These are phyloP conservation scores for Coniochaeta pulveracea DNA, from an alignment of 2,329 filamentous ascomycete genomes.

Conservation along the genomic window DNA sequence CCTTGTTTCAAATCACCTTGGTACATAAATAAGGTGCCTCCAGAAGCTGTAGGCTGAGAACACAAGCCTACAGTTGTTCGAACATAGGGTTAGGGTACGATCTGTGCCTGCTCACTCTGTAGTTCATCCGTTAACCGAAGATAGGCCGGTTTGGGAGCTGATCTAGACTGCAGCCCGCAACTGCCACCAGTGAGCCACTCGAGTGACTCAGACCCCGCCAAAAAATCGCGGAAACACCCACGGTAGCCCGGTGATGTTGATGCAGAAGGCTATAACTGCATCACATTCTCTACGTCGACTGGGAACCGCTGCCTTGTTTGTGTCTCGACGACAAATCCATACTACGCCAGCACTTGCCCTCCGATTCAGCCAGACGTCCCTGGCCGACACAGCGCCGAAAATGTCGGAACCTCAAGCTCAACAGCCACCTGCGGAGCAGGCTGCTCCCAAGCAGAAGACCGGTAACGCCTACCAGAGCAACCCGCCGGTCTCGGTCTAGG, in stretches of 20 bases:
- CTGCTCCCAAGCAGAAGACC: conserved; percentile 3
- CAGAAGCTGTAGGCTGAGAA: no score
- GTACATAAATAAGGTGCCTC: no score
- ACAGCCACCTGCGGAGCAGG: conserved; percentile 1
- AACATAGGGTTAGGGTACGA: no score
- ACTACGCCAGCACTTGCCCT: not conserved
- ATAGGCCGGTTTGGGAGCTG: no score
- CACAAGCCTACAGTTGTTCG: no score
- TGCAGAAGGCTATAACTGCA: not conserved
- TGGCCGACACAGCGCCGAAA: not conserved
- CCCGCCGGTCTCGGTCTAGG: not conserved
- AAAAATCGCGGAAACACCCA: conserved; percentile 1
- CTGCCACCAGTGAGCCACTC: not conserved
- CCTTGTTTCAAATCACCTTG: no score
- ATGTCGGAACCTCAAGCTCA: conserved; percentile 3
- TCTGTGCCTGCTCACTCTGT: no score
- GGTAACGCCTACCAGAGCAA: not conserved
- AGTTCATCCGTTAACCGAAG: no score
- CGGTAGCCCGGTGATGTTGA: conserved; percentile 2
- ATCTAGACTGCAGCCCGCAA: no score
- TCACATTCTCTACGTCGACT: not conserved
- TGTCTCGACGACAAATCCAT: not conserved
- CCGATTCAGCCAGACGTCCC: not conserved
- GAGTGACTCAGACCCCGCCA: conserved; percentile 1
- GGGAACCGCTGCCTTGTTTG: not conserved